Conservation (phyloP, 2,329 filamentous ascomycete species). For the Sporothrix brunneoviolacea region DNA sequence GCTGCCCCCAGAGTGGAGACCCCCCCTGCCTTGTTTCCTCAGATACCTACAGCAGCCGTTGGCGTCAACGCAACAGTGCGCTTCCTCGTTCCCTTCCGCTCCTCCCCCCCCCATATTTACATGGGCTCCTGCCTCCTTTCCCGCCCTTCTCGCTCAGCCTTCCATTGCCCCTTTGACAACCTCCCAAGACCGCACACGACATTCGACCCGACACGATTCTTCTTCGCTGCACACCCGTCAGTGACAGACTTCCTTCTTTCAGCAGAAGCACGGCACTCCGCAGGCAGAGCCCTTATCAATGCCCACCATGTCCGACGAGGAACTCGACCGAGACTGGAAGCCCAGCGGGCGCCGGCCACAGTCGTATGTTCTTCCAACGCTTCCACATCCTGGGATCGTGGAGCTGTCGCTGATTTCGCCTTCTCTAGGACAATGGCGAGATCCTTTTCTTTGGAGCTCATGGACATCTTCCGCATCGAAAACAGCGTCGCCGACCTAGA, state of each 20-base stretch:
- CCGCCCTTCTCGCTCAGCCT: background rate
- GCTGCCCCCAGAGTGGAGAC: constrained; percentile 6
- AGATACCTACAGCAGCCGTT: too few species aligned
- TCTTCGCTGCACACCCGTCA: too few species aligned
- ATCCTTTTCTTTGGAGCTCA: constrained; percentile 78
- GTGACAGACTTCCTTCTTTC: too few species aligned
- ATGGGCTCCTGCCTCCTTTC: background rate
- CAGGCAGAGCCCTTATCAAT: background rate
- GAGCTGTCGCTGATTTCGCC: too few species aligned
- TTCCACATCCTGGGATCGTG: too few species aligned
- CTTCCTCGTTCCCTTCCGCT: background rate
- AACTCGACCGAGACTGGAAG: constrained; percentile 73
- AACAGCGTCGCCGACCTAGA: constrained; percentile 67
- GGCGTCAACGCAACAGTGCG: background rate
- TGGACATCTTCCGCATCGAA: constrained; percentile 85
- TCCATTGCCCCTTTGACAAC: background rate
- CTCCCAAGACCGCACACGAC: background rate
- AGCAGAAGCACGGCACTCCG: too few species aligned
- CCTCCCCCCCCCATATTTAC: constrained; percentile 6
- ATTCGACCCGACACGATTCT: background rate
- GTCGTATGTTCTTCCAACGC: constrained; percentile 56
- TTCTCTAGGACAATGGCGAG: constrained; percentile 72
- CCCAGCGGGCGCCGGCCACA: constrained; percentile 70
- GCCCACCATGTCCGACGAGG: constrained; percentile 48
- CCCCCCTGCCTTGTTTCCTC: background rate